Evolutionary conservation across 345 rosid species (phyloP).

Genomic region (Lumnitzera littorea): DNA sequence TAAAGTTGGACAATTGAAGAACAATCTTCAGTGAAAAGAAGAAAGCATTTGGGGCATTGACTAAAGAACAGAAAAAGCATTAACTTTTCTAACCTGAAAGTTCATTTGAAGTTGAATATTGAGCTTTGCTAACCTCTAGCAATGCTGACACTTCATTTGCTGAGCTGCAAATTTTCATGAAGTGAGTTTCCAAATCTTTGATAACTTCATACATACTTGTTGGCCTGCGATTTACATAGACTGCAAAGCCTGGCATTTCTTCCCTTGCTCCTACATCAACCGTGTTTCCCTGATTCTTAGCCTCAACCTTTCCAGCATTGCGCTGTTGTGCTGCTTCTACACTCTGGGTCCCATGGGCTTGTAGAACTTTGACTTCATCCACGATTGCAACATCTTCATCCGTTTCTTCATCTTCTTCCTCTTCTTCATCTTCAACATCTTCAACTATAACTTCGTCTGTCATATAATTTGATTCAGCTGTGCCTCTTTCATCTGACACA

Average conservation of each 20-base stretch:
- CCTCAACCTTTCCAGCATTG: conserved; percentile 42
- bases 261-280: conserved; percentile 31
- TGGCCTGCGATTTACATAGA: conserved; percentile 81
- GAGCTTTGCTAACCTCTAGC: conserved; percentile 77
- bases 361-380: conserved; percentile 31
- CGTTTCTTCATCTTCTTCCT: conserved; percentile 36
- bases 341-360: conserved; percentile 31
- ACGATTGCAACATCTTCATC: conserved; percentile 39
- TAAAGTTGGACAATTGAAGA: too few species aligned
- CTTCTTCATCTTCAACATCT: conserved; percentile 55
- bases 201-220: conserved; percentile 93
- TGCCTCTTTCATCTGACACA: conserved; percentile 24
- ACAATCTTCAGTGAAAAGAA: too few species aligned
- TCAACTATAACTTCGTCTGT: conserved; percentile 69
- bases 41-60: too few species aligned
- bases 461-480: conserved; percentile 17
- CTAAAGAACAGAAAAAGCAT: not conserved
- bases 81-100: conserved; percentile 47
- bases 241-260: conserved; percentile 79
- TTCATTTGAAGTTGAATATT: conserved; percentile 46
- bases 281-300: conserved; percentile 44
- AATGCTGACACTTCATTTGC: conserved; percentile 75
- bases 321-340: conserved; percentile 44
- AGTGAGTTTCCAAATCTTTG: conserved; percentile 86
- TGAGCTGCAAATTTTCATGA: conserved; percentile 45